These are phyloP conservation scores for Alnus glutinosa DNA, from an alignment of 306 rosid species.

Conservation along the genomic window DNA sequence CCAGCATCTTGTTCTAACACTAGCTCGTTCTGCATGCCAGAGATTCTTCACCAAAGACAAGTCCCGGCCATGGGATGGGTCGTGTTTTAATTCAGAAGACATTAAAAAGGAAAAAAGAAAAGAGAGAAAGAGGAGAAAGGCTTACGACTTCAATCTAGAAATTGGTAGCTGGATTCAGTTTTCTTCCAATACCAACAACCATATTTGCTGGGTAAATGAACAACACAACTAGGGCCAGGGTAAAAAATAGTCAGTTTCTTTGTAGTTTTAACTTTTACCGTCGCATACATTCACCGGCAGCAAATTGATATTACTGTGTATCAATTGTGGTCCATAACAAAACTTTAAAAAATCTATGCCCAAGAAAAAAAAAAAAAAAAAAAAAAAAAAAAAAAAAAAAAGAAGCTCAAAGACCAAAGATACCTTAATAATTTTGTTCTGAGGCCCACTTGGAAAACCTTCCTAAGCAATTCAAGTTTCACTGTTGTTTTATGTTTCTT, in stretches of 20 bases:
- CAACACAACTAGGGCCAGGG: neutral
- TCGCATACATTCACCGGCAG: neutral
- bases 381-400: neutral
- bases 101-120: neutral
- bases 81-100: neutral
- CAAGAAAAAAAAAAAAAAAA: too few relatives aligned
- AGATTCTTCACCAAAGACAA: conserved; percentile 24
- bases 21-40: neutral
- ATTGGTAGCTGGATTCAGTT: conserved; percentile 17
- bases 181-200: neutral
- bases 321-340: neutral
- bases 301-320: conserved; percentile 1
- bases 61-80: neutral
- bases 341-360: neutral
- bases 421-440: neutral
- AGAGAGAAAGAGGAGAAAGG: neutral
- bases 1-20: neutral
- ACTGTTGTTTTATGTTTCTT: neutral
- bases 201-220: conserved; percentile 4
- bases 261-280: neutral
- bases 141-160: conserved; percentile 4
- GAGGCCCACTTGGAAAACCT: neutral
- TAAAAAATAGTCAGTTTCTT: neutral
- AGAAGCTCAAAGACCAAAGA: neutral
- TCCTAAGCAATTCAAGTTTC: neutral